Evolutionary conservation across 305 asterid species (phyloP), one percentile per base, ranked within the genome.

Genomic region (Rubia tinctorum): DNA sequence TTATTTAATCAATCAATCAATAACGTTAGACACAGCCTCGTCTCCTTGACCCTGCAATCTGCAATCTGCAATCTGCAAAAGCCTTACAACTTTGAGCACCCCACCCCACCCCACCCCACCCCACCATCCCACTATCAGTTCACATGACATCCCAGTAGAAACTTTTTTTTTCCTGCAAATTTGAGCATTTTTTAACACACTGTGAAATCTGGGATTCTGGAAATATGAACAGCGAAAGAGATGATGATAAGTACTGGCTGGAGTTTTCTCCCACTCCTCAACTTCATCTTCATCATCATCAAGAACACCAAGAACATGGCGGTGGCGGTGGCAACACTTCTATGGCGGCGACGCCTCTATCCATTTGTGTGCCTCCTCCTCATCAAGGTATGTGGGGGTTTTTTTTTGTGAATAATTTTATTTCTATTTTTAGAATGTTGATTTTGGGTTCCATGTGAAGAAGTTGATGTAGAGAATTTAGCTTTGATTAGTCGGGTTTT

Each of bases 161-260:
- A 34, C 39, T 1, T 34, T 34, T 34, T 4, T 51, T 51, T 17
- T 47, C 55, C 56, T 5, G 18, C 56, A 58, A 53, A 53, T 53
- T 18, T 18, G 10, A 5, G 9, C 22, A 53, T 22, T 6, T 18
- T 53, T 18, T 8, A 15, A 4, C 56, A 14, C 8, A 6, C 22
- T 18, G 53, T 18, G 53, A 4, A 47, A 17, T 17, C 59, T 51
- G 59, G 11, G 17, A 49, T 14, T 49, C 20, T 7, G 17, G 20
- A 53, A 34, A 63, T 9, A 63, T 63, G 68, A 63, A 63, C 44
- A 63, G 5, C 44, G 27, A 77, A 15, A 47, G 88, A 85, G 86
- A 89, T 79, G 89, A 87, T 91, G 88, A 90, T 80, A 79, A 85
- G 64, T 61, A 61, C 53, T 91, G 95, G 97, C 66, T 91, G 79